Evolutionary conservation across 2,329 filamentous ascomycete genomes (phyloP), one percentile per base, ranked within the genome.

Genomic region (Pseudogymnoascus sp.): DNA sequence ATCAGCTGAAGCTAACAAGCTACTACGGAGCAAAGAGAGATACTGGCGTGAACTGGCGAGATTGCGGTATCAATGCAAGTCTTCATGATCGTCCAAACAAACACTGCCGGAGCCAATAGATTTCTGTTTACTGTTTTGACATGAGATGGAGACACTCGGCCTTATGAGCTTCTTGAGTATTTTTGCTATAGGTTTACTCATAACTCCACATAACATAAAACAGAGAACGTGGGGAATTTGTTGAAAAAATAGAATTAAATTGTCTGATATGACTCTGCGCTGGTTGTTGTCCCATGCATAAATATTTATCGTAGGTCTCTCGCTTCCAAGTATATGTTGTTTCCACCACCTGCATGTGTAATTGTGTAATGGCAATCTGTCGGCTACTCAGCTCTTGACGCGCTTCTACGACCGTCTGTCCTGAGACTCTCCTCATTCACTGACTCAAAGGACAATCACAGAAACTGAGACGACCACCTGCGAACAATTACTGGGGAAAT

Each of bases 11-110:
- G 44, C 44, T 54, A 54, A 54, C 26, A 31, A 54, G 26, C 44
- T 54, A 54, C 21, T 21, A 54, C 3, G 26, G 21, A 21, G 21
- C 21, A 21, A 21, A 21, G 2, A 21, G 21, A 17, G 44, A 31
- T 54, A 10, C 26, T 54, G 40, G 35, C 21, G 21, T 37, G 35
- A 5, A 37, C 35, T 37, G 39, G 44, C 44, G 44, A 54, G 44
- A 54, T 54, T 54, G 26, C 44, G 44, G n/a, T 54, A 54, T 54
- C 44, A 54, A 54, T 54, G 44, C 44, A 54, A 50, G 44, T 33
- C 29, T 54, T 54, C 44, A 17, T 9, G 44, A 54, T 54, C 44
- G 44, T 3, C 44, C 8, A 54, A 54, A 54, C 44, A 54, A 31
- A 54, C 7, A 11, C 44, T 33, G n/a, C 9, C n/a, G 5, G 26